These are phyloP conservation scores for Aspergillus sergii DNA, from an alignment of 2,329 filamentous ascomycete genomes.

Conservation along the genomic window DNA sequence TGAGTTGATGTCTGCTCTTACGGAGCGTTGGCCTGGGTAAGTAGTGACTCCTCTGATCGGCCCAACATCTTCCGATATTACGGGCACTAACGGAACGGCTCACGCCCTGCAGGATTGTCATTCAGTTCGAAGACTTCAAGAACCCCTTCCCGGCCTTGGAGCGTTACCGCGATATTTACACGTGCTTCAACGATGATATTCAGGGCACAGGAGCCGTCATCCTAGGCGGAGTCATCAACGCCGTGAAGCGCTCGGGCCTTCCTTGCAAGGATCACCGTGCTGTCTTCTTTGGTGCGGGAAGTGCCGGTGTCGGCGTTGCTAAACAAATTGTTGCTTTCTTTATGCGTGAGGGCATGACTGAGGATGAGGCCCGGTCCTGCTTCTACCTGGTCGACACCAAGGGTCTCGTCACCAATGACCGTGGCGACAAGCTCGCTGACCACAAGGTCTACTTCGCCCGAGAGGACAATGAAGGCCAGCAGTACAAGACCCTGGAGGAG, in stretches of 20 bases:
- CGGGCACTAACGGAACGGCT: slow-evolving; percentile 24
- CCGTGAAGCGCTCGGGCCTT: slow-evolving; percentile 81
- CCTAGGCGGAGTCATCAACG: slow-evolving; percentile 75
- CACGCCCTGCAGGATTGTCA: slow-evolving; percentile 60
- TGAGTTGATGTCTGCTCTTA: slow-evolving; percentile 91
- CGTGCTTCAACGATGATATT: slow-evolving; percentile 98
- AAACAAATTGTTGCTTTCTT: slow-evolving; percentile 98
- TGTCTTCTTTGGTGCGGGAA: slow-evolving; percentile 94
- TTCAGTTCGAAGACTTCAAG: slow-evolving; percentile 98
- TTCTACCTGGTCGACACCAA: slow-evolving; percentile 98
- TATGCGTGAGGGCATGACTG: slow-evolving; percentile 84
- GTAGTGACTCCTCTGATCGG: slow-evolving; percentile 29
- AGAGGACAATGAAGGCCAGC: slow-evolving; percentile 65
- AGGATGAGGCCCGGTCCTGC: slow-evolving; percentile 83
- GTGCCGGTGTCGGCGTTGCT: slow-evolving; percentile 93
- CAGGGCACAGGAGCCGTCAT: slow-evolving; percentile 97
- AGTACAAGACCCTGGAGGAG: slow-evolving; percentile 78
- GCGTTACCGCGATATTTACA: slow-evolving; percentile 83
- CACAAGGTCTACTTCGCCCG: slow-evolving; percentile 75
- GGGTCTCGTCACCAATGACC: slow-evolving; percentile 89
- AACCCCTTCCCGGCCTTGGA: slow-evolving; percentile 94
- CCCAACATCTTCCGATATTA: slow-evolving; percentile 16
- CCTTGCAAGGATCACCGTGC: slow-evolving; percentile 88
- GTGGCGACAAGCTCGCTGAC: slow-evolving; percentile 89
- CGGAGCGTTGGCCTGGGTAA: slow-evolving; percentile 71